phyloP scores from a whole-genome alignment of 441 rosid genomes.

The Croton setiger region DNA sequence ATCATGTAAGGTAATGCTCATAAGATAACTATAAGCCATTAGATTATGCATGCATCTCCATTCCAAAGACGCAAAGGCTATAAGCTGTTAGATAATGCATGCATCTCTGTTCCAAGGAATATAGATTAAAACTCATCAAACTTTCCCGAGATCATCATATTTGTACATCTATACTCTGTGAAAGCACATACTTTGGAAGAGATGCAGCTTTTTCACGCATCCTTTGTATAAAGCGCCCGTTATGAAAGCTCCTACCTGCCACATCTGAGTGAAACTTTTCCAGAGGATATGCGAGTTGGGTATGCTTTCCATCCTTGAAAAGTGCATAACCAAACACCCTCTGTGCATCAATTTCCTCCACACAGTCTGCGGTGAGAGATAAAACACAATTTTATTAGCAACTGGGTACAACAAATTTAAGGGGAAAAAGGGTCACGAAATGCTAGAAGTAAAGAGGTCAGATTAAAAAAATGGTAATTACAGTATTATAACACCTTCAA shows the following conservation, averaged over 20 bases:
- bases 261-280: constrained; percentile 18
- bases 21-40: neutral
- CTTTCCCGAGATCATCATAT: neutral
- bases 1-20: neutral
- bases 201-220: constrained; percentile 21
- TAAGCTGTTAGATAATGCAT: neutral
- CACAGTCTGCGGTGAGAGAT: constrained; percentile 14
- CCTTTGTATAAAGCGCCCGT: constrained; percentile 23
- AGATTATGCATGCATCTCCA: neutral
- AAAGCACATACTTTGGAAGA: constrained; percentile 13
- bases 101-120: too few species aligned
- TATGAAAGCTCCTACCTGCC: constrained; percentile 22
- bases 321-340: constrained; percentile 19
- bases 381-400: neutral
- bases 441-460: neutral
- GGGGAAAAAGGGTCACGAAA: neutral
- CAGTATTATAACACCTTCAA: constrained; percentile 12
- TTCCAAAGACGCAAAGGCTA: neutral
- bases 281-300: constrained; percentile 17
- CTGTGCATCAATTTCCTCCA: constrained; percentile 22
- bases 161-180: neutral
- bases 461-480: neutral
- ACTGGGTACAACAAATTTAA: neutral
- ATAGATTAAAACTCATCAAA: neutral
- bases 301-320: constrained; percentile 15